Evolutionary conservation across 208 protist genomes (phyloP), one percentile per base, ranked within the genome.

Genomic region (Trypanosoma vivax): DNA sequence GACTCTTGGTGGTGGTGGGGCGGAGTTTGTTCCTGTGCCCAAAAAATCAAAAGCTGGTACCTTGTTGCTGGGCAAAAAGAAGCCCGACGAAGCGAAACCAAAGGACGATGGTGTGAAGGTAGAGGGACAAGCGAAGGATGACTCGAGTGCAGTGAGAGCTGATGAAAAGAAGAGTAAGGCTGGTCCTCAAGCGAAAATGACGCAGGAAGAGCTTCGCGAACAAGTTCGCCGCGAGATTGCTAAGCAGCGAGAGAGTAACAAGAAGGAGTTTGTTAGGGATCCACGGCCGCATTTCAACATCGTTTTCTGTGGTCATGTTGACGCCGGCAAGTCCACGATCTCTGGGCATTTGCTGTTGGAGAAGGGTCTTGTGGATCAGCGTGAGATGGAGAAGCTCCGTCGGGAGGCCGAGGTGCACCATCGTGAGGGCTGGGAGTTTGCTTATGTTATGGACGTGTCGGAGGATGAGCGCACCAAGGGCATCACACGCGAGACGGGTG

Each of bases 231-330:
- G 76, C 46, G 80, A 92, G 52, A 79, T 92, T 39, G 85, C 81
- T 1, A 83, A 76, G 50, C 74, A 87, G 70, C 74, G 79, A 16
- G 57, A 72, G 74, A 30, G 35, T 58, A 76, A 63, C 56, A 83
- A 79, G 53, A 82, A 84, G 54, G 58, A 65, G 42, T 90, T 82
- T 66, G 64, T 62, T 31, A 80, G 81, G 25, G 90, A 96, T 74
- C 70, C 83, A 1, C 76, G 92, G 47, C 94, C 95, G 31, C 96
- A 99, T 79, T 82, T 98, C 60, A 99, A 98, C 76, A 76, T 99
- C 46, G 95, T 99, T 31, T 99, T 99, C 77, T 98, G 98, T 64
- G 98, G 98, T 21, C 97, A 99, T 75, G 97, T 99, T 29, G 97
- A 99, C 79, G 97, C 97, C 24, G 98, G 98, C 46, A 99, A 99